Evolutionary conservation across 139 green algal genomes (phyloP).

Genomic region (Nannochloris sp.): DNA sequence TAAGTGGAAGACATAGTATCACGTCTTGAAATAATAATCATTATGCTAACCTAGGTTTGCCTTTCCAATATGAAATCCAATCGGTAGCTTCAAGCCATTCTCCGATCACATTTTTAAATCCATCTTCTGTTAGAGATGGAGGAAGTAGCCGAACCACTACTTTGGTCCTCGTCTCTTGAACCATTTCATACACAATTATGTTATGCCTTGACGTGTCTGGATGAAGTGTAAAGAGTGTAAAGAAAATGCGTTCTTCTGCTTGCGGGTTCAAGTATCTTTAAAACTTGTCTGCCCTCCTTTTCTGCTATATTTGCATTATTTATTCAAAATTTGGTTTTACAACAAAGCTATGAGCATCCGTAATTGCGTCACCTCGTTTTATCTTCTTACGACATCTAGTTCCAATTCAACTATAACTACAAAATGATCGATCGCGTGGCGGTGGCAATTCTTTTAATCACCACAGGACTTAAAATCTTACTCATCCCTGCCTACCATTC

Average conservation of each 20-base stretch:
- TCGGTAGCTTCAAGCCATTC: conserved; percentile 28
- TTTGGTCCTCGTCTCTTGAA: conserved; percentile 33
- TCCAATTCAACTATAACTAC: no score
- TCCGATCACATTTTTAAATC: conserved; percentile 23
- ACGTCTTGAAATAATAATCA: neutral
- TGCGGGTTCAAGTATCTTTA: no score
- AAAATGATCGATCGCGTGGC: neutral
- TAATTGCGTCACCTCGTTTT: no score
- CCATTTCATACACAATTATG: neutral
- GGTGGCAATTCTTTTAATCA: neutral
- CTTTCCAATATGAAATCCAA: conserved; percentile 61
- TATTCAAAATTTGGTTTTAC: no score
- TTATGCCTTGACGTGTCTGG: no score
- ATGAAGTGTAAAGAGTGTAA: no score
- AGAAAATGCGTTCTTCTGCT: no score
- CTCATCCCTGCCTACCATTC: conserved; percentile 80
- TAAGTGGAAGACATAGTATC: neutral
- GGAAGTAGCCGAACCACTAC: conserved; percentile 63
- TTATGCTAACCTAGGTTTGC: conserved; percentile 55
- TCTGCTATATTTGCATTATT: no score
- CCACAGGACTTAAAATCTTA: conserved; percentile 63
- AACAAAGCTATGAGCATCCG: no score
- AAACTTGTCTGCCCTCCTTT: no score
- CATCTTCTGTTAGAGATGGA: conserved; percentile 39
- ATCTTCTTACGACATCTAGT: no score